Evolutionary conservation across 1,139 yeast genomes (phyloP).

Genomic region (Yamadazyma triangularis): DNA sequence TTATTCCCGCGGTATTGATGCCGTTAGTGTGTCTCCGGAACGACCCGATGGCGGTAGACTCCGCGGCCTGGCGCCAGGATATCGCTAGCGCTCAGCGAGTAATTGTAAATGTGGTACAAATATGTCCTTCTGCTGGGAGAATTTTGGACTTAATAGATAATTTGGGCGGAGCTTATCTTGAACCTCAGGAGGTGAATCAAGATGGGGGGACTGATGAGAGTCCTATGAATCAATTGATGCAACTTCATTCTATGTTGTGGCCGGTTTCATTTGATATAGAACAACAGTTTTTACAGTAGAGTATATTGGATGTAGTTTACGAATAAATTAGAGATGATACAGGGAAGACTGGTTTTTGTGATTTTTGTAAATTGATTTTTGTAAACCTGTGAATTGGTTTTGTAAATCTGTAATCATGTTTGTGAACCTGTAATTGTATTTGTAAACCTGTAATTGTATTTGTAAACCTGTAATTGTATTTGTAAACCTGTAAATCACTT

Average conservation of each 20-base stretch:
- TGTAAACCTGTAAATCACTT: too few relatives aligned
- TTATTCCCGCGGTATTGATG: constrained; percentile 56
- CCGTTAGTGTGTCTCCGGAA: constrained; percentile 54
- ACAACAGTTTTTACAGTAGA: constrained; percentile 11
- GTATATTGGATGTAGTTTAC: too few relatives aligned
- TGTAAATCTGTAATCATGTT: too few relatives aligned
- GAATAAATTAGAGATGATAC: too few relatives aligned
- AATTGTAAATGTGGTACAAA: constrained; percentile 9
- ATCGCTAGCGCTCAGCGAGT: constrained; percentile 41
- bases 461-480: too few relatives aligned
- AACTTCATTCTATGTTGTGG: constrained; percentile 17
- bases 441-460: too few relatives aligned
- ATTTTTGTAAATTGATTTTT: too few relatives aligned
- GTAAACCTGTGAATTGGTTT: too few relatives aligned
- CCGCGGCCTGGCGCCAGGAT: constrained; percentile 44
- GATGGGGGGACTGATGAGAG: constrained; percentile 12
- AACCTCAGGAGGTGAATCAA: constrained; percentile 4
- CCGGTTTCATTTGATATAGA: constrained; percentile 17
- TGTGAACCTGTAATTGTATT: too few relatives aligned
- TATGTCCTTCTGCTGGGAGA: constrained; percentile 15
- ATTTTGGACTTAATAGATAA: constrained; percentile 14
- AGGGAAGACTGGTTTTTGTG: too few relatives aligned
- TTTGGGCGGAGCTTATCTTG: constrained; percentile 12
- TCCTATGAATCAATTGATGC: constrained; percentile 16
- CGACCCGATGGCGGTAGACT: constrained; percentile 44